Evolutionary conservation across 1,284 basidiomycete genomes (phyloP).

Genomic region (Cryptococcus floricola): DNA sequence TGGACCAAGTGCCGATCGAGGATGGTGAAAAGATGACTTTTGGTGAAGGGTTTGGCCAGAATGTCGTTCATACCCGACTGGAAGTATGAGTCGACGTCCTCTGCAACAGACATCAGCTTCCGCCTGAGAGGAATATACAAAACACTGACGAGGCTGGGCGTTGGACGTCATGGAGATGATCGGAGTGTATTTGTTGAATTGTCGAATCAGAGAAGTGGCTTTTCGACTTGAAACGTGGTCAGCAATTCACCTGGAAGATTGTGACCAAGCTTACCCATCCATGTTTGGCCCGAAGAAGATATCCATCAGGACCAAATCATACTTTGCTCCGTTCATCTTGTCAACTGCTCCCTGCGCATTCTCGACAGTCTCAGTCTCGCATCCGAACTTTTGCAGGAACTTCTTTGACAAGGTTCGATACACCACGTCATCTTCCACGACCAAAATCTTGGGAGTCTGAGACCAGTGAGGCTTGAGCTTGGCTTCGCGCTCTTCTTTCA

Average conservation of each 20-base stretch:
- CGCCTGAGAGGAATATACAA: background rate
- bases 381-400: constrained; percentile 93
- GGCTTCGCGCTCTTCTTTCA: constrained; percentile 2
- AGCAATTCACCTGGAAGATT: background rate
- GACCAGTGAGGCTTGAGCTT: constrained; percentile 77
- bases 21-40: constrained; percentile 83
- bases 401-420: constrained; percentile 83
- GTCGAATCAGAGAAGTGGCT: constrained; percentile 86
- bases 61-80: constrained; percentile 86
- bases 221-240: constrained; percentile 25
- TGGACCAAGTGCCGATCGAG: constrained; percentile 95
- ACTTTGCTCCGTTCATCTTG: constrained; percentile 91
- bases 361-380: constrained; percentile 88
- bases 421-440: constrained; percentile 94
- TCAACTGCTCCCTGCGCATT: constrained; percentile 89
- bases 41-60: constrained; percentile 94
- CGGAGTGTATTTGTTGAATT: constrained; percentile 83
- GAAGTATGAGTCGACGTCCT: constrained; percentile 42
- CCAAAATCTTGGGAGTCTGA: constrained; percentile 75
- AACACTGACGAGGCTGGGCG: constrained; percentile 62
- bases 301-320: constrained; percentile 92
- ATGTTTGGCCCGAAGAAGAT: constrained; percentile 48
- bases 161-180: constrained; percentile 97
- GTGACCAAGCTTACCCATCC: constrained; percentile 38
- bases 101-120: constrained; percentile 25